Percentiles rank a stretch among this genome's conserved stretches.
Conservation (phyloP, 23 red algal genomes). For the Gracilaria vermiculophylla region DNA sequence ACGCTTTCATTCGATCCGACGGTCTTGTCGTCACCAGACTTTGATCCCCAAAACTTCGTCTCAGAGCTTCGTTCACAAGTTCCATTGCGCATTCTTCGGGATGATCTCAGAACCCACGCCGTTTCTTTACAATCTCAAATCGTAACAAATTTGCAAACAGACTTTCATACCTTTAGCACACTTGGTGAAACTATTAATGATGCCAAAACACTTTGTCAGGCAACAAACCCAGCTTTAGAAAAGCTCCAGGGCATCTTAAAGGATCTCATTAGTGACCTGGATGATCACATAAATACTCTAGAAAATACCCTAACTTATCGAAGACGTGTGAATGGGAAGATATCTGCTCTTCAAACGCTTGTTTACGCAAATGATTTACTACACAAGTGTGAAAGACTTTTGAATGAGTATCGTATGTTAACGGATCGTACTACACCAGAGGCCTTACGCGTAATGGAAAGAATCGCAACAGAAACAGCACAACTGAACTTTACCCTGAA, state of each 20-base stretch:
- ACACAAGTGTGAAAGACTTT: conserved; percentile 70
- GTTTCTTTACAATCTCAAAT: conserved; percentile 34
- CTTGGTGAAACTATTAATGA: conserved; percentile 48
- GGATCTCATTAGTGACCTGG: conserved; percentile 20
- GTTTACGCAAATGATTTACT: conserved; percentile 60
- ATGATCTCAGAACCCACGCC: conserved; percentile 53
- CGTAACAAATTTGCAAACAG: conserved; percentile 45
- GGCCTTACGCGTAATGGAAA: conserved; percentile 53
- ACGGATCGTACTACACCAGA: conserved; percentile 17
- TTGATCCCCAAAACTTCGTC: conserved; percentile 52
- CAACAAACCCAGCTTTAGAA: conserved; percentile 3
- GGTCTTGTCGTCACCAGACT: not conserved
- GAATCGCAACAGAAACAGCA: conserved; percentile 58
- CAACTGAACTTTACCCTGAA: conserved; percentile 52
- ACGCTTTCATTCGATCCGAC: conserved; percentile 14
- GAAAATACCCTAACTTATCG: conserved; percentile 36
- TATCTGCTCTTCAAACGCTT: conserved; percentile 43
- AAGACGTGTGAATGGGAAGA: conserved; percentile 16
- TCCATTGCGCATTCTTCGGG: conserved; percentile 66
- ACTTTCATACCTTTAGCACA: conserved; percentile 61
- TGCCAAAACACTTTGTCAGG: conserved; percentile 27
- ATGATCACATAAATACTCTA: conserved; percentile 38
- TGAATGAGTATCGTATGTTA: conserved; percentile 22
- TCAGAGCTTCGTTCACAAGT: conserved; percentile 30
- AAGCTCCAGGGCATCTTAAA: conserved; percentile 32